Base-by-base conservation (phyloP, 768 basidiomycete species). In the Boletus subparvulus region DNA sequence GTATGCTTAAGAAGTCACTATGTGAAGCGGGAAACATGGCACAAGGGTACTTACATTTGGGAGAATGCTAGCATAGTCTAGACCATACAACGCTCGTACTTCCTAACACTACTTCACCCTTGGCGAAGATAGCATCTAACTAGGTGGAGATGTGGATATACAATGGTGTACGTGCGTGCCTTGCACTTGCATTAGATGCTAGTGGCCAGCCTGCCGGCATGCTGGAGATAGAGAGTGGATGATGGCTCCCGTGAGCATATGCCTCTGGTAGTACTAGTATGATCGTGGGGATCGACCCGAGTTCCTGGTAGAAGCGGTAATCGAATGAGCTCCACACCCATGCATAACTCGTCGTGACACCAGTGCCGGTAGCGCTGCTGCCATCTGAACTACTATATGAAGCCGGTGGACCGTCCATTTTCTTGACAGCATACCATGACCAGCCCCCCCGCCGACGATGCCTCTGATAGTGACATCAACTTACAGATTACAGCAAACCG, bases 391-490 rank as follows among this genome's bases (percentile, higher is more conserved):
- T 35, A 13, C 35, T 63, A 63, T 63, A 65, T 66, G 64, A 69
- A 64, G 46, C 53, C 6, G n/a, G 24, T 52, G 12, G 24, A 8
- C 57, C 30, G 17, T 40, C 14, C 50, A 16, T 56, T 50, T 50
- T 55, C 58, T 60, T 60, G 24, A 50, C 52, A 50, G 3, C 39
- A 36, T 44, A 67, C 67, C 55, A 72, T 65, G 63, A 74, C 72
- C 59, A 63, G 45, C 50, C 36, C 11, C 6, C 54, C 62, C 17
- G 68, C 73, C 61, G 63, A 72, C 53, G 71, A 69, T 6, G 69
- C 72, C 59, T 71, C 67, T 45, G 73, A 72, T 56, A 65, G 63
- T 41, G 72, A 70, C 43, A 35, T 63, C 36, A 50, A 46, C 28
- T 28, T 28, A 47, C 57, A 46, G 12, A 43, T 53, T 37, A 37